phyloP scores from a whole-genome alignment of 768 basidiomycete species.

The Psilocybe cubensis region DNA sequence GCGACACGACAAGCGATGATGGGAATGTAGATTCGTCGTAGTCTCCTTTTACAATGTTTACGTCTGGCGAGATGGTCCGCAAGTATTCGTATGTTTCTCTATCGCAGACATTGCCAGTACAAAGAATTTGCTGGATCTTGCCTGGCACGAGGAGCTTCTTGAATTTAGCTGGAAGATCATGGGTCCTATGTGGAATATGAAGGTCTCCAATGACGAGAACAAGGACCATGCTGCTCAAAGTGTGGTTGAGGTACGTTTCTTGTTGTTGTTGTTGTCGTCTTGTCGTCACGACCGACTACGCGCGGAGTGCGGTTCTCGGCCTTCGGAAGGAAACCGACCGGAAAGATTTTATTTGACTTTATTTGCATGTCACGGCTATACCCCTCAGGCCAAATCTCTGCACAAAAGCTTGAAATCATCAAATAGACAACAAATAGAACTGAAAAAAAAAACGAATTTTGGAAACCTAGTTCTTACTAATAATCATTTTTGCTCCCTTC shows the following conservation, averaged over 20 bases:
- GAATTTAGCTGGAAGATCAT: conserved; percentile 95
- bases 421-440: too few species aligned
- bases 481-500: too few species aligned
- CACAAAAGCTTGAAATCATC: too few species aligned
- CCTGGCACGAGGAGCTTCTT: conserved; percentile 95
- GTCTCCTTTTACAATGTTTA: conserved; percentile 91
- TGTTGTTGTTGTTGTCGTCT: not conserved
- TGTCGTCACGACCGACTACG: not conserved
- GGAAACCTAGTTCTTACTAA: too few species aligned
- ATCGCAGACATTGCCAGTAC: conserved; percentile 97
- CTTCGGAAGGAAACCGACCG: not conserved
- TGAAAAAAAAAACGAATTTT: too few species aligned
- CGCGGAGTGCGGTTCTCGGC: not conserved
- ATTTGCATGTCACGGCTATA: not conserved
- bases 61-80: conserved; percentile 90
- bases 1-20: conserved; percentile 76
- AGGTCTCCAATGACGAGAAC: conserved; percentile 97
- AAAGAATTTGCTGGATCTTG: conserved; percentile 97
- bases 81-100: conserved; percentile 97
- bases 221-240: conserved; percentile 74
- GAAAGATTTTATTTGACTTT: not conserved
- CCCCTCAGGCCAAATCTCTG: too few species aligned
- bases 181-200: conserved; percentile 88
- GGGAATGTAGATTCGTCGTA: conserved; percentile 92
- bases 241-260: not conserved